These are phyloP conservation scores for Dryas drummondii DNA, from an alignment of 306 rosid genomes.

Conservation along the genomic window DNA sequence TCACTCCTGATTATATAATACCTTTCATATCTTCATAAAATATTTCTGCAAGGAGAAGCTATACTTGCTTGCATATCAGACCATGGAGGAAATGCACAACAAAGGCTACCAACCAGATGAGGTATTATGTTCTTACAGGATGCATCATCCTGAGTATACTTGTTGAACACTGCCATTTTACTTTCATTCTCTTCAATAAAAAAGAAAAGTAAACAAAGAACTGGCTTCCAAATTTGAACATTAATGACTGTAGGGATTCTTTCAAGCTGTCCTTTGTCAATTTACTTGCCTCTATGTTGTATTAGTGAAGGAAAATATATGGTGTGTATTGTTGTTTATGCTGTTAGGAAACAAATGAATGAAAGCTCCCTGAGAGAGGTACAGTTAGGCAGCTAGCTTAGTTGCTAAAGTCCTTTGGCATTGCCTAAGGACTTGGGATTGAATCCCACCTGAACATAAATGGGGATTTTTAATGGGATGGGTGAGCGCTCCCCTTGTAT, in stretches of 20 bases:
- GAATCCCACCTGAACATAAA: neutral
- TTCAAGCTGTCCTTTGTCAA: neutral
- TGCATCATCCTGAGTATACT: conserved; percentile 11
- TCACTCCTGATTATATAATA: conserved; percentile 74
- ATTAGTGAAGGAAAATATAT: neutral
- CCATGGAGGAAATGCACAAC: conserved; percentile 75
- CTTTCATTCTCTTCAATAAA: neutral
- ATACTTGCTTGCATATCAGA: conserved; percentile 73
- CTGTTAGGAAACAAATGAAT: neutral
- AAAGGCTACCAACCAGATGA: conserved; percentile 85
- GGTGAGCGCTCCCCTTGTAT: neutral
- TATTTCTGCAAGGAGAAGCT: conserved; percentile 84
- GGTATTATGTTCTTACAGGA: conserved; percentile 44
- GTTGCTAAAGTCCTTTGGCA: neutral
- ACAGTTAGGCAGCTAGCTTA: neutral
- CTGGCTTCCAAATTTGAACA: neutral
- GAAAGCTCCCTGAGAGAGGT: neutral
- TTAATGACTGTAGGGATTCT: neutral
- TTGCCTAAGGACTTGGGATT: neutral
- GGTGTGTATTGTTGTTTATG: neutral
- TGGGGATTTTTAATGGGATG: neutral
- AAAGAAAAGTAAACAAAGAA: neutral
- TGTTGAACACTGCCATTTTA: neutral
- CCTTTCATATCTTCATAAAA: conserved; percentile 77
- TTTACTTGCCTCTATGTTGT: neutral